Evolutionary conservation across 306 rosid species (phyloP), one percentile per base, ranked within the genome.

Genomic region (Psophocarpus tetragonolobus): DNA sequence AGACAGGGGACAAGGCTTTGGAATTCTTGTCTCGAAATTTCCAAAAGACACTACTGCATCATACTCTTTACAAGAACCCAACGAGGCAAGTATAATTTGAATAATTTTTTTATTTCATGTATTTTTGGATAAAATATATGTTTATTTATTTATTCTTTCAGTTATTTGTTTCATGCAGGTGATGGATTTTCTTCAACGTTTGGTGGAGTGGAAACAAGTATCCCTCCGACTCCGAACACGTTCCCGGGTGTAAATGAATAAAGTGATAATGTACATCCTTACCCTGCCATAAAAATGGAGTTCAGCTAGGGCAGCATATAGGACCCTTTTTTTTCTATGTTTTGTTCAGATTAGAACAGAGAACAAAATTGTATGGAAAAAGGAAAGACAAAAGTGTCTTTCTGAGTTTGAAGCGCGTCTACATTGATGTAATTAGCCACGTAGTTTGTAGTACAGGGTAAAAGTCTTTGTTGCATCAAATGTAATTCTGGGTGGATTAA

Each of bases 1-100:
- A 84, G 97, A 92, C 54, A 89, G 96, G 82, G 97, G 92, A 80
- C 98, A 94, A 88, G 98, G 98, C 53, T 88, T 89, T 60, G 98
- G 98, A 60, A 90, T 94, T 85, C 90, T 94, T 13, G 98, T 94
- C 56, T 89, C 98, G 3, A 92, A 92, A 78, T 83, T 81, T 83
- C 98, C 98, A 30, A 94, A 91, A 81, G 98, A 90, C 18, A 94
- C 98, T 10, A 79, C 42, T 74, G 98, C 98, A 42, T 88, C 95
- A 61, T 94, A 94, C 85, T 87, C 98, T 67, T 81, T 94, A 65
- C 93, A 90, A 73, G 98, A 94, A 69, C 98, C 98, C 6, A 81
- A 84, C 42, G 97, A 94, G 98, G 98, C 87, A 91, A 86, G 94
- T 78, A 80, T 35, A 54, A 15, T 41, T 48, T 41, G 29, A 3